Evolutionary conservation across 495 filamentous ascomycete species (phyloP), one percentile per base, ranked within the genome.

Genomic region (Xylaria longipes): DNA sequence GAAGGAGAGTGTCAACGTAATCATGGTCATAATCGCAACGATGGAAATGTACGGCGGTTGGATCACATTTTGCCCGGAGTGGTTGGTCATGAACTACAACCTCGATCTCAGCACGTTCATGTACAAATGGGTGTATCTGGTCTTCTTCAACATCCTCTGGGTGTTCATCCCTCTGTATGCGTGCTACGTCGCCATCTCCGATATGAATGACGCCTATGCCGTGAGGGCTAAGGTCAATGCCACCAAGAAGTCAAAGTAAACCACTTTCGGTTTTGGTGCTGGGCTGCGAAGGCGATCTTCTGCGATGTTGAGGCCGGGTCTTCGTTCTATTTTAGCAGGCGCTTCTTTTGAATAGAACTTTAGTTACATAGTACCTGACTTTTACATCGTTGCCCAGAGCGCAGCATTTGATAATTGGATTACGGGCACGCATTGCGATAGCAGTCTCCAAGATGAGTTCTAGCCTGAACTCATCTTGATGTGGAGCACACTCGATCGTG

Each of bases 31-130:
- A 31, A 80, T 97, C 63, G 95, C 95, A n/a, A 95, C 93, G 8
- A 94, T 89, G n/a, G 95, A 98, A 84, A 78, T 98, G 15, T 98
- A 98, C 82, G 95, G 95, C 46, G 94, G 92, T 15, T 97, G 92
- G 78, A 98, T 98, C 93, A 98, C 95, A 0, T 98, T 98, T 82
- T 91, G 89, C 73, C 95, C 95, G 17, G 95, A 98, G 83, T 98
- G 94, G 95, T 80, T 98, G 68, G 91, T 87, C 5, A 92, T 90
- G 2, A 92, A 85, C 70, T 79, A 88, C 71, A 93, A 93, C 80
- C 85, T 98, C 74, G 90, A 95, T 74, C 91, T 89, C 0, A 89
- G 87, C 70, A 94, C 97, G 74, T 92, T 88, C 72, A 94, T 98
- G 86, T 97, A 95, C 76, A 78, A 91, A 74, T 93, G 93, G 93